Conservation (phyloP, 768 basidiomycete genomes). For the Suillus brevipes region DNA sequence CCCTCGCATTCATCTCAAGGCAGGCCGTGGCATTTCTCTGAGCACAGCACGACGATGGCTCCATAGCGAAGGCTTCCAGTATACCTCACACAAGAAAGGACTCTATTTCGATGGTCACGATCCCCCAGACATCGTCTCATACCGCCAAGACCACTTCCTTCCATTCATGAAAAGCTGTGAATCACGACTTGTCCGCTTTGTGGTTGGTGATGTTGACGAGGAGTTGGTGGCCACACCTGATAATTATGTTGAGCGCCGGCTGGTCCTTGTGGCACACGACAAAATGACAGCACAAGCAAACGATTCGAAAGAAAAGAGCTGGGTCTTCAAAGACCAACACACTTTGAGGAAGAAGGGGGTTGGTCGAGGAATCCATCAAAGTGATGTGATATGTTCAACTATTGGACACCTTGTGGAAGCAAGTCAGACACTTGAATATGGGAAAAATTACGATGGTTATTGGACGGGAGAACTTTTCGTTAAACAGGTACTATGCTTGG, state of each 20-base stretch:
- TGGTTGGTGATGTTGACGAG: conserved; percentile 16
- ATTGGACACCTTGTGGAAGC: conserved; percentile 34
- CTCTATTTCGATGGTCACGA: conserved; percentile 42
- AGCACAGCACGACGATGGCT: too few species aligned
- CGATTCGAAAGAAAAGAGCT: conserved; percentile 33
- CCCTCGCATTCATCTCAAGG: too few species aligned
- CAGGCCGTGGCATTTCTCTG: too few species aligned
- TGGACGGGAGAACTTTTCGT: conserved; percentile 37
- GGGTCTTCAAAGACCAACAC: conserved; percentile 37
- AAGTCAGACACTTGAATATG: conserved; percentile 39
- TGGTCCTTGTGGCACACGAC: conserved; percentile 32
- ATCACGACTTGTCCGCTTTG: conserved; percentile 1
- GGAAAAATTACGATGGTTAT: conserved; percentile 45
- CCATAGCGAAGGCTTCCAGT: conserved; percentile 24
- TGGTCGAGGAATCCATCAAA: conserved; percentile 39
- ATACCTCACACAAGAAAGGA: conserved; percentile 30
- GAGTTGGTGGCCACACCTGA: conserved; percentile 6
- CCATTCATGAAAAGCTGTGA: too few species aligned
- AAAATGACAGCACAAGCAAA: conserved; percentile 45
- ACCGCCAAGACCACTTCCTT: too few species aligned
- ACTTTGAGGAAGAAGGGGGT: conserved; percentile 39
- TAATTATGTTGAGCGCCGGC: conserved; percentile 20
- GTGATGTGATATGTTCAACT: conserved; percentile 37
- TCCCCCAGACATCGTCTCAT: background rate
- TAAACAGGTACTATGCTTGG: conserved; percentile 28